phyloP scores from a whole-genome alignment of 2,329 filamentous ascomycete species.

The Orbilia oligospora region DNA sequence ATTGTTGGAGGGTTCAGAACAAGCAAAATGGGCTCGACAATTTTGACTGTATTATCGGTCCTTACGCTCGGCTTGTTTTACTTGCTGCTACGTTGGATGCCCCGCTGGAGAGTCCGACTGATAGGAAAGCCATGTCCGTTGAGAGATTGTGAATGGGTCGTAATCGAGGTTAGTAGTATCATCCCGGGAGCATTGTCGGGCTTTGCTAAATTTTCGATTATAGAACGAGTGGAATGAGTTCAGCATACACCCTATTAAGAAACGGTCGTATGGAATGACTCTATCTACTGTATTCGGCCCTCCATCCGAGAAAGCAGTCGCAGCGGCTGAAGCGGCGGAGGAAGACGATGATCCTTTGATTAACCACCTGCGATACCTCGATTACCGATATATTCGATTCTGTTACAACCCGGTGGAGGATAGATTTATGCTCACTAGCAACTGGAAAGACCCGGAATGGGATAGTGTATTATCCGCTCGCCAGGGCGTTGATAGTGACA shows the following conservation, averaged over 20 bases:
- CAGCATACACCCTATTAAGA: conserved; percentile 78
- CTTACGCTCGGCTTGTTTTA: conserved; percentile 83
- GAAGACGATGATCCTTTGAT: conserved; percentile 82
- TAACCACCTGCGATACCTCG: conserved; percentile 80
- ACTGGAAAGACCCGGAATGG: conserved; percentile 96
- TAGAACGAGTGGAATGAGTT: conserved; percentile 98
- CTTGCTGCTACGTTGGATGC: conserved; percentile 89
- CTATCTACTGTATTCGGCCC: conserved; percentile 74
- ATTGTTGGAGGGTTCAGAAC: conserved; percentile 93
- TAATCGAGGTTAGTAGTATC: conserved; percentile 78
- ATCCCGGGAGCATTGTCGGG: background rate
- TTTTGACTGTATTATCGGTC: conserved; percentile 72
- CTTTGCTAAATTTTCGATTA: conserved; percentile 39
- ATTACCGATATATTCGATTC: conserved; percentile 95
- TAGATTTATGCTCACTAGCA: conserved; percentile 86
- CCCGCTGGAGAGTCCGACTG: conserved; percentile 84
- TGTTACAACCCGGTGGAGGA: conserved; percentile 91
- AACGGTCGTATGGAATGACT: conserved; percentile 74
- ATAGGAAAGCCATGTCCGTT: conserved; percentile 79
- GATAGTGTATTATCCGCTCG: conserved; percentile 81
- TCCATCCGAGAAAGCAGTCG: conserved; percentile 72
- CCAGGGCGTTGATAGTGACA: conserved; percentile 86
- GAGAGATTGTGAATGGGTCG: conserved; percentile 86
- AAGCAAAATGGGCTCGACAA: conserved; percentile 76
- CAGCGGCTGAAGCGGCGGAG: conserved; percentile 75